Evolutionary conservation across 208 protist genomes (phyloP).

Genomic region (Crithidia fasciculata): DNA sequence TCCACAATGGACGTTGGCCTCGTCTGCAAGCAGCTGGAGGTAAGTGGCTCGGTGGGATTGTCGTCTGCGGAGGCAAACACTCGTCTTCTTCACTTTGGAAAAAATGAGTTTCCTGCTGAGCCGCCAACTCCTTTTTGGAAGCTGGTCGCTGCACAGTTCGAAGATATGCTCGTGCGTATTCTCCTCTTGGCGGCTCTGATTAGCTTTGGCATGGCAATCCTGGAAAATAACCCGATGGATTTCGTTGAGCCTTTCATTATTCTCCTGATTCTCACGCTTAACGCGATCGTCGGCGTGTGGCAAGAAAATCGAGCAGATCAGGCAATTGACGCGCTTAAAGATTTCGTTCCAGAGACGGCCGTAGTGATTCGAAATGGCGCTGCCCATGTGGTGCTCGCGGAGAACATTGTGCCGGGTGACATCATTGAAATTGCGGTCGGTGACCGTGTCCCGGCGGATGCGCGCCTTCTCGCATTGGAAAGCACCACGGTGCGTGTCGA

Average conservation of each 20-base stretch:
- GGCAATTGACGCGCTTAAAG: constrained; percentile 89
- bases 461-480: constrained; percentile 86
- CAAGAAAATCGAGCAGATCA: constrained; percentile 93
- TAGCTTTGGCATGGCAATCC: constrained; percentile 80
- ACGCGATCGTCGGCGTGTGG: constrained; percentile 93
- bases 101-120: constrained; percentile 64
- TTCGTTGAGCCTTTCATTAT: constrained; percentile 96
- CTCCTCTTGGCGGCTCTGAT: constrained; percentile 79
- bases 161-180: constrained; percentile 92
- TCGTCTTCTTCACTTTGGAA: constrained; percentile 64
- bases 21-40: constrained; percentile 25
- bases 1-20: constrained; percentile 16
- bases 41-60: constrained; percentile 15
- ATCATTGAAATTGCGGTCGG: constrained; percentile 94
- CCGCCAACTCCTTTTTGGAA: constrained; percentile 79
- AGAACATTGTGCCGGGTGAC: constrained; percentile 95
- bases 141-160: constrained; percentile 88
- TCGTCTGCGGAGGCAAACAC: constrained; percentile 36
- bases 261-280: constrained; percentile 93
- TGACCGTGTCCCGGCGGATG: constrained; percentile 96
- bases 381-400: constrained; percentile 49
- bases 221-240: constrained; percentile 68
- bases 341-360: constrained; percentile 70
- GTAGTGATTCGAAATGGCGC: constrained; percentile 76
- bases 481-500: constrained; percentile 91